These are phyloP conservation scores for Kwoniella dejecticola DNA, from an alignment of 768 basidiomycete genomes.

Conservation along the genomic window DNA sequence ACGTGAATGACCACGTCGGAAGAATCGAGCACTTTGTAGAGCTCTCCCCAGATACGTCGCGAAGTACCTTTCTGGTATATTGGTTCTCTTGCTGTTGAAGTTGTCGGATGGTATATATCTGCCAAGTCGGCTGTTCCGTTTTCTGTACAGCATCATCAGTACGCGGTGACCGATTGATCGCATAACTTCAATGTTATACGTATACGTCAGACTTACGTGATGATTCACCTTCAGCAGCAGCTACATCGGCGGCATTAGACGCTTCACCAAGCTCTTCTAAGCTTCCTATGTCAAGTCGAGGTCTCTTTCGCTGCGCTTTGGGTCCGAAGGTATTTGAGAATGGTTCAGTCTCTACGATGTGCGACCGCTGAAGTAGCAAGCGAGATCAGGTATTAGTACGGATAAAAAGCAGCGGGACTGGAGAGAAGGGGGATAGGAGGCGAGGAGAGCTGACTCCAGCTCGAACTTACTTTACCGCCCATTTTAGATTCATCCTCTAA, in stretches of 20 bases:
- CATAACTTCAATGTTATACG: slow-evolving; percentile 56
- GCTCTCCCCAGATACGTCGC: slow-evolving; percentile 91
- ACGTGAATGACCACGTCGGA: slow-evolving; percentile 95
- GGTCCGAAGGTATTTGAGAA: slow-evolving; percentile 93
- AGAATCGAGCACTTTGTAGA: slow-evolving; percentile 99
- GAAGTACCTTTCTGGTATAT: slow-evolving; percentile 96
- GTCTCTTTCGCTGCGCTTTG: slow-evolving; percentile 89
- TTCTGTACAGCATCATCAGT: slow-evolving; percentile 7
- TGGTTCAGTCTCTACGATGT: slow-evolving; percentile 94
- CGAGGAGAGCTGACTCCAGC: too few relatives aligned
- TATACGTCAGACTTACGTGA: slow-evolving; percentile 56
- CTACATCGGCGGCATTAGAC: slow-evolving; percentile 53
- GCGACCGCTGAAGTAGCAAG: slow-evolving; percentile 64
- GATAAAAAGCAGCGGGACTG: too few relatives aligned
- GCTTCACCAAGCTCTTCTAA: slow-evolving; percentile 79
- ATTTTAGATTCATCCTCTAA: slow-evolving; percentile 86
- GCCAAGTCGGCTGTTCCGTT: slow-evolving; percentile 20
- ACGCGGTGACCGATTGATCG: neutral
- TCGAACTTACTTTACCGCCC: slow-evolving; percentile 70
- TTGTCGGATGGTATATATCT: slow-evolving; percentile 49
- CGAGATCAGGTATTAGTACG: slow-evolving; percentile 1
- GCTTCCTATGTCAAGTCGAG: slow-evolving; percentile 80
- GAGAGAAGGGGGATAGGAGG: too few relatives aligned
- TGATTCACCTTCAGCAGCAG: slow-evolving; percentile 51
- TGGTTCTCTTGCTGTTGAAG: slow-evolving; percentile 68